Conservation (phyloP, 495 filamentous ascomycete species). For the Recurvomyces mirabilis region DNA sequence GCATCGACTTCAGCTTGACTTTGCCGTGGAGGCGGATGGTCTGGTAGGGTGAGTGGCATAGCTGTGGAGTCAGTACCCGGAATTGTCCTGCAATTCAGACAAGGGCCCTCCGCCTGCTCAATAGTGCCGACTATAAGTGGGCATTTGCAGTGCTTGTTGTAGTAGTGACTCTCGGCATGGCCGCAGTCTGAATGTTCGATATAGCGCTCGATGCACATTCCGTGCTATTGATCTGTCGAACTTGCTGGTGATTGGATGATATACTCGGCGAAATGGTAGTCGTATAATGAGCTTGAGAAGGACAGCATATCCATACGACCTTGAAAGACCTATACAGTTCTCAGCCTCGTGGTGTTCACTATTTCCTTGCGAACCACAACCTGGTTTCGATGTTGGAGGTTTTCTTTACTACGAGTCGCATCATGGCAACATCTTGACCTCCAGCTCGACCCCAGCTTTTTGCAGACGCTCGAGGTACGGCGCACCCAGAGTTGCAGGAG, state of each 20-base stretch:
- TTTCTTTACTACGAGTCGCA: neutral
- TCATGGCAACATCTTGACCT: conserved; percentile 27
- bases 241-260: neutral
- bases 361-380: no score
- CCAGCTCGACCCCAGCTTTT: conserved; percentile 51
- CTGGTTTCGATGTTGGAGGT: neutral
- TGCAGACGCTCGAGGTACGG: conserved; percentile 60
- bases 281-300: neutral
- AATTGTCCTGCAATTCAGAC: no score
- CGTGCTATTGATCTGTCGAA: neutral
- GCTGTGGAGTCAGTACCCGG: no score
- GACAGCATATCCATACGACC: neutral
- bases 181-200: neutral
- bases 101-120: no score
- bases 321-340: no score
- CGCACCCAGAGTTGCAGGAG: conserved; percentile 73
- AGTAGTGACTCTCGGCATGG: neutral
- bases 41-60: no score
- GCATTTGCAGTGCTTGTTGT: conserved; percentile 5
- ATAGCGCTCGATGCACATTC: neutral
- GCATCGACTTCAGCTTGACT: no score
- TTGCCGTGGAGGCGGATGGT: no score
- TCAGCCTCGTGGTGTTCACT: no score
- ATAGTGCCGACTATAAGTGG: neutral
- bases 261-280: neutral